phyloP scores from a whole-genome alignment of 345 rosid genomes.

The Gossypium raimondii region DNA sequence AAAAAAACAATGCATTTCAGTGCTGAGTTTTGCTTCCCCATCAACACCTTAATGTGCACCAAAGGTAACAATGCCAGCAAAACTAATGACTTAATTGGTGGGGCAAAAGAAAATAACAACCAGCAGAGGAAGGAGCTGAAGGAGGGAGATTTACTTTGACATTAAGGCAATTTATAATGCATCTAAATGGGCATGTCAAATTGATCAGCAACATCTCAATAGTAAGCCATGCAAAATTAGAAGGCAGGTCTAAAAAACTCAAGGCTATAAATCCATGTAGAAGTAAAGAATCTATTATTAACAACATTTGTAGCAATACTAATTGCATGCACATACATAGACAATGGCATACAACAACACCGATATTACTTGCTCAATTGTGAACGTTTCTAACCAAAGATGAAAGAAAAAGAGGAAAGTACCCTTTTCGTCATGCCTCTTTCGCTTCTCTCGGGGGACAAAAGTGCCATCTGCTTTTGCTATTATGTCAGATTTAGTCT shows the following conservation, averaged over 20 bases:
- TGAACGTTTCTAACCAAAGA: background rate
- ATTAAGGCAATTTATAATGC: background rate
- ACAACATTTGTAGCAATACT: background rate
- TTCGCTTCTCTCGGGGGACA: constrained; percentile 91
- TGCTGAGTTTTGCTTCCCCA: background rate
- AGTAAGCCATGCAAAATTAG: background rate
- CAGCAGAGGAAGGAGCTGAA: background rate
- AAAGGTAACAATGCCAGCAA: background rate
- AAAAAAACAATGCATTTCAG: background rate
- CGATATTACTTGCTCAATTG: background rate
- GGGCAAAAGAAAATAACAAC: background rate
- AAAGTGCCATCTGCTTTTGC: constrained; percentile 97
- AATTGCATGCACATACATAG: background rate
- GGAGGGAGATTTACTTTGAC: background rate
- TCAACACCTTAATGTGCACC: background rate
- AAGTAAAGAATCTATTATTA: background rate
- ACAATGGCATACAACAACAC: background rate
- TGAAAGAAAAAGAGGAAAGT: background rate
- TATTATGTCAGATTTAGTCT: constrained; percentile 85
- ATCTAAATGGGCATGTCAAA: background rate
- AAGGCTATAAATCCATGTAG: background rate
- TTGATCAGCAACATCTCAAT: background rate
- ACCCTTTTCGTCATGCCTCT: constrained; percentile 97
- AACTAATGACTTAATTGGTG: background rate
- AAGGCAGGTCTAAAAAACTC: background rate